Percentiles rank a stretch among this genome's conserved stretches.
These are phyloP conservation scores for Camelina laxa DNA, from an alignment of 345 rosid species.

Conservation along the genomic window DNA sequence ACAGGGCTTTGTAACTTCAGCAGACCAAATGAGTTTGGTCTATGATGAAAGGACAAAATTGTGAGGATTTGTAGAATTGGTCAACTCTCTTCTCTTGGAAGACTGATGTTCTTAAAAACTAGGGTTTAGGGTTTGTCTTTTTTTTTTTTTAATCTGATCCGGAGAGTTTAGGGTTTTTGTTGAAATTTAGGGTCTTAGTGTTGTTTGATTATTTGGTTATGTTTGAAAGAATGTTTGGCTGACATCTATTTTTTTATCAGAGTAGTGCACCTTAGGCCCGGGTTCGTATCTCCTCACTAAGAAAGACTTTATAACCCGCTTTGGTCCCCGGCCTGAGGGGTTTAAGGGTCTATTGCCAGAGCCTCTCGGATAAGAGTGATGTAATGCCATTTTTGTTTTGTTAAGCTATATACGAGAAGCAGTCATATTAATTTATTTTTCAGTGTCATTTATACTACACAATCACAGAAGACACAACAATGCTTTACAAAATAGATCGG, in stretches of 20 bases:
- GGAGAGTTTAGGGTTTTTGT: slow-evolving; percentile 34
- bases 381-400: neutral
- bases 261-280: slow-evolving; percentile 6
- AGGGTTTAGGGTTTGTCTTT: slow-evolving; percentile 38
- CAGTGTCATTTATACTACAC: neutral
- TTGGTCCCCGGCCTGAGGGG: neutral
- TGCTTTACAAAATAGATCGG: neutral
- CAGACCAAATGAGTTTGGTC: slow-evolving; percentile 43
- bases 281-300: neutral
- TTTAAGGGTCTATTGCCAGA: neutral
- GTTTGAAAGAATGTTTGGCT: slow-evolving; percentile 26
- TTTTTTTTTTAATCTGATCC: neutral
- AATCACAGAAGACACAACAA: neutral
- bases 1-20: slow-evolving; percentile 15
- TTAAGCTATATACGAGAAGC: slow-evolving; percentile 5
- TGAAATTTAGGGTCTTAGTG: slow-evolving; percentile 26
- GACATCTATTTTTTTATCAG: slow-evolving; percentile 31
- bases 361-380: neutral
- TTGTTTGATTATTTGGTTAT: slow-evolving; percentile 24
- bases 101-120: slow-evolving; percentile 30
- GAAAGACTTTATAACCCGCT: neutral
- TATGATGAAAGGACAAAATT: neutral
- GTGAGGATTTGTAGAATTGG: slow-evolving; percentile 31
- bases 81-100: slow-evolving; percentile 22
- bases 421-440: slow-evolving; percentile 11